Base-by-base conservation (phyloP, 176 grass and related monocot species). In the Paspalum notatum region DNA sequence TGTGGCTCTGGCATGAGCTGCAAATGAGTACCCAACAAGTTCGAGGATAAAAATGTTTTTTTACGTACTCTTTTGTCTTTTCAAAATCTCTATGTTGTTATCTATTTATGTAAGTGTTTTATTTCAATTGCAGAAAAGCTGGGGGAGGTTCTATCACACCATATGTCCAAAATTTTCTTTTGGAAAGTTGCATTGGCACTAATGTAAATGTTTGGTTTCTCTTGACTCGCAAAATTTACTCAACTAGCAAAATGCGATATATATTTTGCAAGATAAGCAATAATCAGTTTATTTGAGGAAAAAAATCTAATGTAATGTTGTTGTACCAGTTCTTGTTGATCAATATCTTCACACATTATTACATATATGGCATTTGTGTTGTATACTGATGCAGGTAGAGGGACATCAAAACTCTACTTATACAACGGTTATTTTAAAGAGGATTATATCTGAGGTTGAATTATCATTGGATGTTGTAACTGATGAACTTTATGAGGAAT, bases 401-500 rank as follows among this genome's bases (percentile, higher is more conserved):
- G 62, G 84, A 53, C 61, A 32, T 11, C 86, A 58, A 49, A 91
- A 91, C 22, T 80, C 6, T 75, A 66, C 71, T 75, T 91, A 98
- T 73, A 63, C 75, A 8, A 91, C 44, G 71, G 61, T 77, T 77
- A 53, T 89, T 85, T 78, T 98, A 37, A 90, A 93, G 73, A 93
- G 75, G 74, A 65, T 98, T 72, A 93, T 98, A 81, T 56, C 74
- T 25, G 81, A 81, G 76, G 70, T 76, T 74, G 95, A 95, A 89
- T 86, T 70, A 82, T 87, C 79, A 2, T 85, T 84, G 24, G 82
- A 82, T 21, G 43, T 62, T 86, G 90, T 89, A 16, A 87, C 75
- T 65, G 95, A 98, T 79, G 86, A 32, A 42, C 58, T 98, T 24
- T 98, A 98, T 76, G 95, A 98, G 83, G 86, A 93, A 77, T 81